These are phyloP conservation scores for Aspergillus puulaauensis DNA, from an alignment of 2,329 filamentous ascomycete species.

Conservation along the genomic window DNA sequence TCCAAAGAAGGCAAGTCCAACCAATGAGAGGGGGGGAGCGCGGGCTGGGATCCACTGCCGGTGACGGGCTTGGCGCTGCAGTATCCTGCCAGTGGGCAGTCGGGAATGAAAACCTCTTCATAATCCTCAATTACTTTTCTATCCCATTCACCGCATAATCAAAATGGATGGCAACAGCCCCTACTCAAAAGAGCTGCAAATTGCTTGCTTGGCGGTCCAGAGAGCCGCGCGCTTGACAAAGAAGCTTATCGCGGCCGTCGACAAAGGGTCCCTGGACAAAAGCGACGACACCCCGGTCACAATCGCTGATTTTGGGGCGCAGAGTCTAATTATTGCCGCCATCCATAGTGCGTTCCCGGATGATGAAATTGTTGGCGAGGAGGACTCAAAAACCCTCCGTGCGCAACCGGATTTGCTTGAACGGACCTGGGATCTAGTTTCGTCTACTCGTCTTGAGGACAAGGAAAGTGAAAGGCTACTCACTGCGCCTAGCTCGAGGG, in stretches of 20 bases:
- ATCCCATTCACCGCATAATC: not conserved
- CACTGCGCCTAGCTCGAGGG: slow-evolving; percentile 44
- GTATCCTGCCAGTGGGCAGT: not conserved
- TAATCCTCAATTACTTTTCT: not conserved
- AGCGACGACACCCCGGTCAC: slow-evolving; percentile 62
- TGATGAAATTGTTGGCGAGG: slow-evolving; percentile 63
- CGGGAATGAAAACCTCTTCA: not conserved
- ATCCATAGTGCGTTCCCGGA: slow-evolving; percentile 54
- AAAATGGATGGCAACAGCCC: slow-evolving; percentile 25
- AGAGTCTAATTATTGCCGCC: slow-evolving; percentile 60
- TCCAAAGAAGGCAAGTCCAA: not conserved
- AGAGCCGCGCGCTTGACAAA: slow-evolving; percentile 60
- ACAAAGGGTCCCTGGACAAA: slow-evolving; percentile 56
- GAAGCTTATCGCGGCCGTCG: slow-evolving; percentile 48
- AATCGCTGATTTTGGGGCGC: slow-evolving; percentile 63
- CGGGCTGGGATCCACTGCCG: not conserved
- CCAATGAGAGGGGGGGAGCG: not conserved
- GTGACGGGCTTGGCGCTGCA: not conserved
- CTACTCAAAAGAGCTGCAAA: slow-evolving; percentile 37
- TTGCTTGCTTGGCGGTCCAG: slow-evolving; percentile 50
- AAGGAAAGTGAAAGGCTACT: slow-evolving; percentile 34
- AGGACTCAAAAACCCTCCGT: slow-evolving; percentile 56
- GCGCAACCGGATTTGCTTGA: slow-evolving; percentile 48
- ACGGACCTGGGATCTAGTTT: slow-evolving; percentile 58
- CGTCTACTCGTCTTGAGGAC: slow-evolving; percentile 34